phyloP scores from a whole-genome alignment of 495 filamentous ascomycete genomes.

The Aspergillus conjunctus region DNA sequence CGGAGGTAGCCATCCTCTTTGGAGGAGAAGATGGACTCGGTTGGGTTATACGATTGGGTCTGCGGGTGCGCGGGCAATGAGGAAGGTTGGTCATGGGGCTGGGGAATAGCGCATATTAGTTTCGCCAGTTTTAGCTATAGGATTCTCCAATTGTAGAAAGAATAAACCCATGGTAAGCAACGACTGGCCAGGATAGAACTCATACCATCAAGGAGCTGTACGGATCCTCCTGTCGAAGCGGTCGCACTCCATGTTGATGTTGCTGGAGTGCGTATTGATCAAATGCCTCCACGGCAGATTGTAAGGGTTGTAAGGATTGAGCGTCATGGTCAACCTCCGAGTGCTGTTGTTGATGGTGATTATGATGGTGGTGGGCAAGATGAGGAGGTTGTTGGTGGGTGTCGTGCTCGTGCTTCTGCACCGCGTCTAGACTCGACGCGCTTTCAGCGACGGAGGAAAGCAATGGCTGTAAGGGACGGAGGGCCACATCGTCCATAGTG shows the following conservation, averaged over 20 bases:
- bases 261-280: slow-evolving; percentile 25
- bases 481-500: slow-evolving; percentile 17
- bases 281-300: slow-evolving; percentile 28
- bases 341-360: slow-evolving; percentile 17
- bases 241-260: slow-evolving; percentile 15
- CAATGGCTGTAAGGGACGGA: slow-evolving; percentile 24
- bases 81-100: slow-evolving; percentile 11
- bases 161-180: background rate
- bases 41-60: slow-evolving; percentile 2
- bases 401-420: slow-evolving; percentile 17
- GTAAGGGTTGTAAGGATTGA: slow-evolving; percentile 30
- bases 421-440: slow-evolving; percentile 25
- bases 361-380: slow-evolving; percentile 17
- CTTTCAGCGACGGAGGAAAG: slow-evolving; percentile 29
- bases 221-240: slow-evolving; percentile 11
- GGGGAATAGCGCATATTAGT: background rate
- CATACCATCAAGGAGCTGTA: slow-evolving; percentile 11
- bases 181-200: background rate
- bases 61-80: slow-evolving; percentile 7
- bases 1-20: slow-evolving; percentile 50
- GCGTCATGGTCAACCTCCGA: slow-evolving; percentile 21
- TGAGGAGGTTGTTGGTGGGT: slow-evolving; percentile 14
- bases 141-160: background rate
- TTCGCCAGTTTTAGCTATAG: background rate
- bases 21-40: slow-evolving; percentile 21